A percentile compares a stretch with the other conserved stretches of the same genome.
Evolutionary conservation across 2,329 filamentous ascomycete genomes (phyloP).

Genomic region (Tolypocladium inflatum): DNA sequence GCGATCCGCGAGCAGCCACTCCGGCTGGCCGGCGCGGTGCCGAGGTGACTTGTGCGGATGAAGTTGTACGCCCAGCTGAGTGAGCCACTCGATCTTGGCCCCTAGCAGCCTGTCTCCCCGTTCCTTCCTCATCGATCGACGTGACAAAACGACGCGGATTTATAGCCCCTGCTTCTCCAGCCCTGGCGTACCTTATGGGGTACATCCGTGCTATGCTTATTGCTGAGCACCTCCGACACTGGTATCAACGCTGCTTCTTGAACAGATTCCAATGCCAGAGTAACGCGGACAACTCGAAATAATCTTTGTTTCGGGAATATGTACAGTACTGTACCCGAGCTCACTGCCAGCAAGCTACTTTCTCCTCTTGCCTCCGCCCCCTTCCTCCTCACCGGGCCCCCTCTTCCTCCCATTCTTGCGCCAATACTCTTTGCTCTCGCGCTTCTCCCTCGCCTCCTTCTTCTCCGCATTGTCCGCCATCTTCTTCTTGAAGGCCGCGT

Average conservation of each 20-base stretch:
- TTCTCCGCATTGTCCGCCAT: constrained; percentile 76
- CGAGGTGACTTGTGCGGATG: too few relatives aligned
- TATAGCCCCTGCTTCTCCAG: too few relatives aligned
- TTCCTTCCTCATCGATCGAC: too few relatives aligned
- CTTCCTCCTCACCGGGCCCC: constrained; percentile 30
- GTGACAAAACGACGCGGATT: too few relatives aligned
- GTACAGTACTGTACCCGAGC: neutral
- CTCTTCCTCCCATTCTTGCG: constrained; percentile 72
- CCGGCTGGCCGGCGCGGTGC: too few relatives aligned
- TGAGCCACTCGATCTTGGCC: too few relatives aligned
- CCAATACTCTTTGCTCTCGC: constrained; percentile 90
- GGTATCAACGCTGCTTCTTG: neutral
- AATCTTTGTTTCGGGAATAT: neutral
- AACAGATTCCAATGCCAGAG: neutral
- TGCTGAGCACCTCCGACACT: too few relatives aligned
- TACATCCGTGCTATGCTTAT: too few relatives aligned
- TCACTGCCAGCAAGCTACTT: constrained; percentile 9
- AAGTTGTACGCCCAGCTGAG: too few relatives aligned
- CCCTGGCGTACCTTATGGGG: too few relatives aligned
- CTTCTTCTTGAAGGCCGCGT: constrained; percentile 72
- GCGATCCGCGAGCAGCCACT: too few relatives aligned
- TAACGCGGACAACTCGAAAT: neutral
- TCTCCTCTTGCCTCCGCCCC: constrained; percentile 24
- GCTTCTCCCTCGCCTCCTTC: constrained; percentile 77
- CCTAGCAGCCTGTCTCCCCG: too few relatives aligned